A percentile compares a stretch with the other conserved stretches of the same genome.
These are phyloP conservation scores for Arabidopsis thaliana DNA, from an alignment of 345 rosid genomes.

Conservation along the genomic window TAIR10.1 NC_003075.7:5726501-5727000, in stretches of 20 bases:
- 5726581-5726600: not conserved
- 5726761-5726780: not conserved
- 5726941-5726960: conserved; percentile 22
- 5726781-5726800: conserved; percentile 7
- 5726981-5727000: conserved; percentile 35
- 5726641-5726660: conserved; percentile 5
- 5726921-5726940: conserved; percentile 21
- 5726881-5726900: conserved; percentile 20
- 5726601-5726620: not conserved
- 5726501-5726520: conserved; percentile 88
- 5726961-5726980: conserved; percentile 38
- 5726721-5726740: not conserved
- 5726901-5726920: conserved; percentile 28
- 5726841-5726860: conserved; percentile 25
- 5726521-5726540: conserved; percentile 81
- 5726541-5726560: conserved; percentile 84
- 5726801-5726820: not conserved
- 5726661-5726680: not conserved
- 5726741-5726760: not conserved
- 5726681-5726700: not conserved
- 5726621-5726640: not conserved
- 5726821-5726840: not conserved
- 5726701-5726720: conserved; percentile 10
- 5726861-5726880: conserved; percentile 5
- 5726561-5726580: conserved; percentile 24